Percentiles rank a stretch among this genome's conserved stretches.
Evolutionary conservation across 2,329 filamentous ascomycete genomes (phyloP).

Genomic region (Myriosclerotinia scirpicola): DNA sequence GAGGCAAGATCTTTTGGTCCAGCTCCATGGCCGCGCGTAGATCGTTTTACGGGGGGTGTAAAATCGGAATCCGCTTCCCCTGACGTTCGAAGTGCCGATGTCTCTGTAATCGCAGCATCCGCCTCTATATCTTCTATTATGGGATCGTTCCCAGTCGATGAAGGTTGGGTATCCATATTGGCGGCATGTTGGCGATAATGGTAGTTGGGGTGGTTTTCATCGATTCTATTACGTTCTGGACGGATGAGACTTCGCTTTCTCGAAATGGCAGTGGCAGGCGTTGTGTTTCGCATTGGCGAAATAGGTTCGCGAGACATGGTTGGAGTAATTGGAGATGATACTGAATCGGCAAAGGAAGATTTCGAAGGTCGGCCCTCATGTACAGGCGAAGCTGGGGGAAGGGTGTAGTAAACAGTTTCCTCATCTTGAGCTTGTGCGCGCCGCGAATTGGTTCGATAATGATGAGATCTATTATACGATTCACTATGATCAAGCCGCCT

Average conservation of each 20-base stretch:
- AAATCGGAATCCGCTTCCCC: constrained; percentile 38
- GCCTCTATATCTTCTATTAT: constrained; percentile 76
- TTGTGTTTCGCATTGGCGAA: constrained; percentile 29
- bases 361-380: constrained; percentile 57
- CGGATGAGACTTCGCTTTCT: constrained; percentile 87
- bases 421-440: constrained; percentile 66
- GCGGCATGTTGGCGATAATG: constrained; percentile 93
- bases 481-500: constrained; percentile 49
- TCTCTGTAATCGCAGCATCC: constrained; percentile 36
- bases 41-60: constrained; percentile 34
- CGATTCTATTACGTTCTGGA: constrained; percentile 83
- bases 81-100: constrained; percentile 38
- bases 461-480: constrained; percentile 56
- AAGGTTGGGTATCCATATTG: constrained; percentile 87
- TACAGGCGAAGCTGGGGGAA: constrained; percentile 35
- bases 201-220: constrained; percentile 88
- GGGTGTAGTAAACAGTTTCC: constrained; percentile 55
- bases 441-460: constrained; percentile 67
- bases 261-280: constrained; percentile 44
- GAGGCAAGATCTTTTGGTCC: constrained; percentile 31
- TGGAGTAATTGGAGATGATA: constrained; percentile 47
- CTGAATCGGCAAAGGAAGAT: constrained; percentile 59
- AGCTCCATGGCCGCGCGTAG: constrained; percentile 29
- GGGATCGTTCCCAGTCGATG: constrained; percentile 88
- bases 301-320: constrained; percentile 54